Conservation (phyloP, 768 basidiomycete species). For the Termitomyces titanicus region DNA sequence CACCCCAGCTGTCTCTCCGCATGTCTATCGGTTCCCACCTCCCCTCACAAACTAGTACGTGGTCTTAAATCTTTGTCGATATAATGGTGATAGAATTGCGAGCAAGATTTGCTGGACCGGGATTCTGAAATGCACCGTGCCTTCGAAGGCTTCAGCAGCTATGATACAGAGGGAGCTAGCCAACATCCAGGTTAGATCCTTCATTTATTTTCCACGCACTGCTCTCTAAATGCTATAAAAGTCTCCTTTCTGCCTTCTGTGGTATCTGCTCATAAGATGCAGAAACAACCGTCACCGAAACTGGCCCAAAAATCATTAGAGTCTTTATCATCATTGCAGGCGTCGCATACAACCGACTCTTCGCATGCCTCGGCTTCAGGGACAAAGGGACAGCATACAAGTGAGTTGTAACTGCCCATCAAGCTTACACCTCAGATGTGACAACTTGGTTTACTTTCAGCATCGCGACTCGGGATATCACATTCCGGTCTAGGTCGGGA, state of each 20-base stretch:
- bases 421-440: neutral
- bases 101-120: conserved; percentile 59
- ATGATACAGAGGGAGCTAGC: conserved; percentile 33
- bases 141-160: conserved; percentile 53
- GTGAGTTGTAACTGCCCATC: neutral
- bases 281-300: neutral
- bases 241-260: neutral
- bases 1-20: conserved; percentile 52
- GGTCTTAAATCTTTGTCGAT: neutral
- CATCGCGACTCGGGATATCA: conserved; percentile 12
- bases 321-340: neutral
- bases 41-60: conserved; percentile 54
- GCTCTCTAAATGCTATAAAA: neutral
- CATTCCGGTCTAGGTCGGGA: neutral
- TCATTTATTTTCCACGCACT: neutral
- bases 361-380: neutral
- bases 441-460: conserved; percentile 6
- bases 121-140: conserved; percentile 72
- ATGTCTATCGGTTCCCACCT: conserved; percentile 47
- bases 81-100: conserved; percentile 10
- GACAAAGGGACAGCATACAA: neutral
- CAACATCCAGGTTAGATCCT: conserved; percentile 15
- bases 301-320: no score
- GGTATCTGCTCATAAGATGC: neutral
- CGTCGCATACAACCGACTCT: neutral